These are phyloP conservation scores for Sugiyamaella marilandica DNA, from an alignment of 805 yeast species.

Conservation along the genomic window DNA sequence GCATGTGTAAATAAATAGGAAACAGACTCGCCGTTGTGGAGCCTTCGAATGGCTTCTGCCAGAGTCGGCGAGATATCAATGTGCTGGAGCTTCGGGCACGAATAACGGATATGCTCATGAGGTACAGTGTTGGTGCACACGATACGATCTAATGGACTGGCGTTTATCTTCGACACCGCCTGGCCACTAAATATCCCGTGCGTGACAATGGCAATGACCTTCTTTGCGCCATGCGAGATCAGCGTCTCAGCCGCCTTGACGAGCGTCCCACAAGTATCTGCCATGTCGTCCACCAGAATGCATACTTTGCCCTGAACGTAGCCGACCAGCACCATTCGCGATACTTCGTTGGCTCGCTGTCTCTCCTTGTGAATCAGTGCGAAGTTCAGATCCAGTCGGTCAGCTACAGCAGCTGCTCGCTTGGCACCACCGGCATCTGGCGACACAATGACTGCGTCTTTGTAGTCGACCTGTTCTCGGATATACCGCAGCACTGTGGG, in stretches of 20 bases:
- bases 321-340: conserved; percentile 93
- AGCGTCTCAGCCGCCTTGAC: conserved; percentile 91
- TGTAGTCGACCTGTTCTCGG: conserved; percentile 52
- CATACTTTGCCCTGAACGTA: conserved; percentile 83
- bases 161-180: conserved; percentile 69
- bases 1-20: conserved; percentile 79
- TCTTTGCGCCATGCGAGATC: conserved; percentile 71
- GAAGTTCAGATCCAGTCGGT: conserved; percentile 82
- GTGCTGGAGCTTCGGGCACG: conserved; percentile 66
- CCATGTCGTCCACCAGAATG: conserved; percentile 92
- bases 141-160: conserved; percentile 61
- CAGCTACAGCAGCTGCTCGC: conserved; percentile 92
- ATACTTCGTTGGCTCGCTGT: conserved; percentile 90
- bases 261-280: conserved; percentile 96
- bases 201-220: conserved; percentile 89
- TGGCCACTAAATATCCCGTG: conserved; percentile 90
- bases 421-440: conserved; percentile 99
- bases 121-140: conserved; percentile 96
- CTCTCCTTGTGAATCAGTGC: conserved; percentile 97
- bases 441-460: conserved; percentile 73
- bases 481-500: conserved; percentile 84
- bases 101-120: conserved; percentile 53
- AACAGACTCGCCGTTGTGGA: conserved; percentile 94
- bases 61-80: conserved; percentile 81
- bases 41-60: conserved; percentile 90